Base-by-base conservation (phyloP, 768 basidiomycete genomes). In the Lactarius sp. region DNA sequence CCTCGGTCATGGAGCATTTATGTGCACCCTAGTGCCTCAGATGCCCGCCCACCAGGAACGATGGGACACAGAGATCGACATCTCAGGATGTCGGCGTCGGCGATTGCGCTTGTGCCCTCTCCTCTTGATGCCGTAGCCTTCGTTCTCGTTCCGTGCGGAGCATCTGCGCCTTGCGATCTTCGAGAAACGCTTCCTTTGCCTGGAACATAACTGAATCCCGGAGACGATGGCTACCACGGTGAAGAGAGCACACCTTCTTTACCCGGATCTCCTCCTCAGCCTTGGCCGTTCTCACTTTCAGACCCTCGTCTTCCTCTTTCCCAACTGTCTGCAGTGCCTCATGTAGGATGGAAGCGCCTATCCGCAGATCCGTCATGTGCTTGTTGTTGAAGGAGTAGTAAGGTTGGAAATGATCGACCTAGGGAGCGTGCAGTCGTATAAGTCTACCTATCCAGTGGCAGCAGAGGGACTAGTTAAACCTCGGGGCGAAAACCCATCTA, bases 141-240 rank as follows among this genome's bases (percentile, higher is more conserved):
- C 75, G 81, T 66, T 92, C 90, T 66, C 83, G 77, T 69, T 86
- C 77, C 62, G 90, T 84, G 8, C 73, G 74, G 62, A 81, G 57
- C 68, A 75, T 72, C 69, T 85, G 86, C 1, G 76, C 74, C 70
- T 79, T 86, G 56, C 92, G 81, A 70, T 94, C 92, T 52, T 94
- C 92, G 69, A 91, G 79, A 71, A 83, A 92, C 1, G 86, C 86
- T 55, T 91, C 73, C 71, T 85, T 89, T n/a, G 88, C 85, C 91
- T 92, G 66, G 2, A 46, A 14, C 10, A 47, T 31, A 49, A n/a
- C 46, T 31, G 22, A 64, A 59, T 42, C 36, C 33, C n/a, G 39
- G 51, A 39, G 51, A 14, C 22, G 36, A 27, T 9, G n/a, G 1
- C 3, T 22, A 47, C 44, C 20, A 42, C 16, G 12, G 34, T 33